Base-by-base conservation (phyloP, 345 rosid genomes). In the Hibiscus syriacus region DNA sequence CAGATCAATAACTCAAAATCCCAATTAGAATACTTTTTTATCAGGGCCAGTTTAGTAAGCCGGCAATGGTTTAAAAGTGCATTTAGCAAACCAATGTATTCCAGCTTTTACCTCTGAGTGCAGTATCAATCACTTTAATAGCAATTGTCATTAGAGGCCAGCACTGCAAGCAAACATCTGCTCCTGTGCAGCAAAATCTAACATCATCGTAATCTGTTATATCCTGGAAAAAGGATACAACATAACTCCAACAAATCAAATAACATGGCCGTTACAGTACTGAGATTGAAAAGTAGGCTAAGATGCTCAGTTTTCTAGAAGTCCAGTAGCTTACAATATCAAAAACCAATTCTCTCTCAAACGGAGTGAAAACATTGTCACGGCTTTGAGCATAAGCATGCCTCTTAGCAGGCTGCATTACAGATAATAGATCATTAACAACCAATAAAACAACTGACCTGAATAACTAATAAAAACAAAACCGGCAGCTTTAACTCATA, bases 111-210 rank as follows among this genome's bases (percentile, higher is more conserved):
- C 98, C 95, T 90, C 87, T 80, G 25, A 93, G 85, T 34, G 96
- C 82, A 68, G 86, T 77, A 64, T 93, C 87, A 62, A 93, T 85
- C 77, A 93, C 96, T 87, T 90, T 90, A 73, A 84, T 85, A 67
- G 96, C 91, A 67, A 79, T 74, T 3, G 91, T 90, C 96, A 89
- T 89, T 66, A 89, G 74, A 69, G 97, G 95, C 96, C 99, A 89
- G 80, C 97, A 94, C 2, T 81, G 81, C 74, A 87, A 80, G 81
- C 99, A 91, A 78, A 84, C n/a, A 84, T 89, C 96, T 16, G 99
- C 99, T 64, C 95, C 96, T 0, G 94, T 85, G 84, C 97, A 91
- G 80, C 97, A 94, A 68, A 78, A 90, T 72, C 97, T 79, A 90
- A 71, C 97, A 41, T 91, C 96, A 48, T 94, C 96, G 61, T 93